Evolutionary conservation across 352 stramenopile species (phyloP).

Genomic region (Thalassiosira mediterranea): DNA sequence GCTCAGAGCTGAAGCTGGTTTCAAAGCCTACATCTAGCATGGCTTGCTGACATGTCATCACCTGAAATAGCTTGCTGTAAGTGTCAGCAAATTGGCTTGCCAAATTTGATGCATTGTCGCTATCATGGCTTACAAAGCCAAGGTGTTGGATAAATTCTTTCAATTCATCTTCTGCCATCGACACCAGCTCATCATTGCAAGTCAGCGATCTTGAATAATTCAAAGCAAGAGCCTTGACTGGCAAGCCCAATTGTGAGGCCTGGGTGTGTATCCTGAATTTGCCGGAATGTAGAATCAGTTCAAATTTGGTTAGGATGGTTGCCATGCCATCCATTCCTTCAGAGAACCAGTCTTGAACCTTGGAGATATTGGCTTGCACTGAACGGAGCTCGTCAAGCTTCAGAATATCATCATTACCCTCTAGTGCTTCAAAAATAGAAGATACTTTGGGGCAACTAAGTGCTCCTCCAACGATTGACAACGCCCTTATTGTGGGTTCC

Average conservation of each 20-base stretch:
- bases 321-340: constrained; percentile 55
- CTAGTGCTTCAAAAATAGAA: constrained; percentile 27
- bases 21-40: constrained; percentile 52
- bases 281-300: constrained; percentile 26
- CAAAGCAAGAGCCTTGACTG: constrained; percentile 17
- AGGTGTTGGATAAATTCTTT: constrained; percentile 56
- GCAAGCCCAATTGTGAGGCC: constrained; percentile 1
- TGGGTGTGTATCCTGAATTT: constrained; percentile 17
- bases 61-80: constrained; percentile 20
- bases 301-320: constrained; percentile 34
- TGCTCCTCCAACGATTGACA: constrained; percentile 32
- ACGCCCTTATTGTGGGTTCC: constrained; percentile 23
- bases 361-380: constrained; percentile 43
- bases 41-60: constrained; percentile 25
- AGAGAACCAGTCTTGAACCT: constrained; percentile 49
- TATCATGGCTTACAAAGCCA: constrained; percentile 55
- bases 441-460: constrained; percentile 14
- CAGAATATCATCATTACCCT: constrained; percentile 31
- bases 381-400: constrained; percentile 29
- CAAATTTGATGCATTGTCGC: constrained; percentile 20
- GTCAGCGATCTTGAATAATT: constrained; percentile 21
- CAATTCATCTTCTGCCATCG: constrained; percentile 46
- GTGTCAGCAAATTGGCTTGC: constrained; percentile 29
- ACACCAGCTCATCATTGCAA: constrained; percentile 6
- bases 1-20: neutral